Conservation (phyloP, 345 rosid species). For the Eucalyptus caleyi region DNA sequence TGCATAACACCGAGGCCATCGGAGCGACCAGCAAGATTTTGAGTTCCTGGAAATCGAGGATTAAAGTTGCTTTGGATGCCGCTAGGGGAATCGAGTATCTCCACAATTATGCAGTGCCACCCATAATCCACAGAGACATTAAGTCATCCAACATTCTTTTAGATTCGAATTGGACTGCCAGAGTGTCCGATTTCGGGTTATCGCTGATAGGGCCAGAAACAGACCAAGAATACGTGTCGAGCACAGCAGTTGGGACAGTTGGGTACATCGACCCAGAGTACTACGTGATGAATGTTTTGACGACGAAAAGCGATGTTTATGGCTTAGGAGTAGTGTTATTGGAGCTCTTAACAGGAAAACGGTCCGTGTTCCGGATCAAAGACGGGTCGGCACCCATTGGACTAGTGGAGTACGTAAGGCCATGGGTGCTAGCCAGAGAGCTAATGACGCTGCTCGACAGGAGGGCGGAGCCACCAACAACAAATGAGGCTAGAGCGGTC, state of each 20-base stretch:
- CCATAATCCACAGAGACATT: conserved; percentile 61
- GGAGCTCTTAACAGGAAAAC: conserved; percentile 49
- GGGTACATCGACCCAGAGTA: conserved; percentile 77
- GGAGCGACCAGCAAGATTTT: conserved; percentile 8
- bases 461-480: conserved; percentile 18
- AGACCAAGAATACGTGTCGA: conserved; percentile 17
- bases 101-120: conserved; percentile 52
- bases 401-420: conserved; percentile 30
- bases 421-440: conserved; percentile 14
- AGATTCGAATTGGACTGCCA: conserved; percentile 43
- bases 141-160: conserved; percentile 59
- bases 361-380: conserved; percentile 28
- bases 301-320: conserved; percentile 48
- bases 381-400: conserved; percentile 17
- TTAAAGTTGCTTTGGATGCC: conserved; percentile 45
- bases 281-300: conserved; percentile 28
- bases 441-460: conserved; percentile 20
- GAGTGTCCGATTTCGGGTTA: conserved; percentile 52
- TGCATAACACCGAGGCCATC: conserved; percentile 16
- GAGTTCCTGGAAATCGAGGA: conserved; percentile 58
- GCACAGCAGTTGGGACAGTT: conserved; percentile 48
- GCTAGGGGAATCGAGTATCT: conserved; percentile 58
- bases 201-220: conserved; percentile 37
- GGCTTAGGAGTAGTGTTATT: conserved; percentile 55
- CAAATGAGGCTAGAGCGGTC: conserved; percentile 27